Evolutionary conservation across 2,329 filamentous ascomycete genomes (phyloP).

Genomic region (Penicillium sp.): DNA sequence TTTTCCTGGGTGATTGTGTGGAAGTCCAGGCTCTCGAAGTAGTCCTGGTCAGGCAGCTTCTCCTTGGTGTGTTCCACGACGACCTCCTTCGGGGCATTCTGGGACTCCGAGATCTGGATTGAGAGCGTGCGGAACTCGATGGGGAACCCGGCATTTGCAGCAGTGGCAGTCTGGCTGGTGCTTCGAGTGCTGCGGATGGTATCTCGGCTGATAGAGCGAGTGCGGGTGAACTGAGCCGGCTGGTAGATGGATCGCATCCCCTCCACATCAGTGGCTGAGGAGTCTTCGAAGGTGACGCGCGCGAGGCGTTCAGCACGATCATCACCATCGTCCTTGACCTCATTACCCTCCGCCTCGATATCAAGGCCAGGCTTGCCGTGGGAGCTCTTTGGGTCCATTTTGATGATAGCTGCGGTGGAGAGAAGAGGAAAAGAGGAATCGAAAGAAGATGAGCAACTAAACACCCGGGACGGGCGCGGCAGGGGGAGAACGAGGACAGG

Average conservation of each 20-base stretch:
- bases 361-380: constrained; percentile 12
- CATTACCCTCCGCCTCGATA: constrained; percentile 12
- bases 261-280: constrained; percentile 7
- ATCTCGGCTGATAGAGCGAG: constrained; percentile 23
- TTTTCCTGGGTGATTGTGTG: constrained; percentile 60
- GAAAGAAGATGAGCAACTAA: constrained; percentile 10
- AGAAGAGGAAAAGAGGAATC: background rate
- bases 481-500: background rate
- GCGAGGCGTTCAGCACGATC: constrained; percentile 12
- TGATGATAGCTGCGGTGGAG: constrained; percentile 5
- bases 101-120: constrained; percentile 40
- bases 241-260: constrained; percentile 21
- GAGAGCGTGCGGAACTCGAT: constrained; percentile 42
- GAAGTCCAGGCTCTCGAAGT: constrained; percentile 65
- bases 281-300: constrained; percentile 24
- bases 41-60: constrained; percentile 33
- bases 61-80: constrained; percentile 11
- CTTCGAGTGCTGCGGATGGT: constrained; percentile 18
- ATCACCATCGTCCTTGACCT: constrained; percentile 11
- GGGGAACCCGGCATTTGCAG: constrained; percentile 26
- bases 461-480: constrained; percentile 4
- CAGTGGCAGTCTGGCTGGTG: constrained; percentile 2
- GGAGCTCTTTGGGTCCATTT: constrained; percentile 9
- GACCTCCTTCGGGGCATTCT: constrained; percentile 29
- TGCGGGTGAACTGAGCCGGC: constrained; percentile 13